Percentiles rank a stretch among this genome's conserved stretches.
Conservation (phyloP, 163 green algal genomes). For the Volvox carteri region DNA sequence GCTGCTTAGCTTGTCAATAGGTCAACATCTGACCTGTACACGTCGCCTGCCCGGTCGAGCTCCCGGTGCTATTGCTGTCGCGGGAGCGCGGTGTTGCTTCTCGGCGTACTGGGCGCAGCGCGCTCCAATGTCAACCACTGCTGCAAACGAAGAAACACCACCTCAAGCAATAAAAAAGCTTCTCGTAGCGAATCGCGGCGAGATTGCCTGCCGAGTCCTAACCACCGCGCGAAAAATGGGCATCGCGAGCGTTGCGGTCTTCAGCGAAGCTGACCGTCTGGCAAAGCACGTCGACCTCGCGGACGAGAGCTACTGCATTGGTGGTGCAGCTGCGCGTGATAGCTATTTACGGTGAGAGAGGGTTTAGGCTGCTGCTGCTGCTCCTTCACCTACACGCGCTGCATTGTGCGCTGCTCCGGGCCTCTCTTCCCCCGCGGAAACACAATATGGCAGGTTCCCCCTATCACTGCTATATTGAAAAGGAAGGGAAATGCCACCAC, state of each 20-base stretch:
- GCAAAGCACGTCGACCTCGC: slow-evolving; percentile 74
- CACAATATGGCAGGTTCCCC: too few species aligned
- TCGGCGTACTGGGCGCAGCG: background rate
- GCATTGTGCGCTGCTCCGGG: too few species aligned
- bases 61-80: background rate
- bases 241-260: slow-evolving; percentile 93
- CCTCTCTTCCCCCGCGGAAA: too few species aligned
- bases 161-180: slow-evolving; percentile 63
- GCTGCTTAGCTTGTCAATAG: slow-evolving; percentile 23
- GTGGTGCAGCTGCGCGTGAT: slow-evolving; percentile 75
- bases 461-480: too few species aligned
- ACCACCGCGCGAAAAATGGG: slow-evolving; percentile 84
- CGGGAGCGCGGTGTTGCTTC: slow-evolving; percentile 1
- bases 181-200: slow-evolving; percentile 83
- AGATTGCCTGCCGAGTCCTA: slow-evolving; percentile 93
- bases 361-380: too few species aligned
- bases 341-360: slow-evolving; percentile 87
- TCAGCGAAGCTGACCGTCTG: slow-evolving; percentile 86
- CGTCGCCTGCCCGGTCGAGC: background rate
- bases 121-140: background rate
- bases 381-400: too few species aligned
- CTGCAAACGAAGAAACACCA: background rate
- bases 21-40: background rate
- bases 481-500: too few species aligned
- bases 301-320: slow-evolving; percentile 87